Base-by-base conservation (phyloP, 1,284 basidiomycete species). In the Rhodotorula sp. region DNA sequence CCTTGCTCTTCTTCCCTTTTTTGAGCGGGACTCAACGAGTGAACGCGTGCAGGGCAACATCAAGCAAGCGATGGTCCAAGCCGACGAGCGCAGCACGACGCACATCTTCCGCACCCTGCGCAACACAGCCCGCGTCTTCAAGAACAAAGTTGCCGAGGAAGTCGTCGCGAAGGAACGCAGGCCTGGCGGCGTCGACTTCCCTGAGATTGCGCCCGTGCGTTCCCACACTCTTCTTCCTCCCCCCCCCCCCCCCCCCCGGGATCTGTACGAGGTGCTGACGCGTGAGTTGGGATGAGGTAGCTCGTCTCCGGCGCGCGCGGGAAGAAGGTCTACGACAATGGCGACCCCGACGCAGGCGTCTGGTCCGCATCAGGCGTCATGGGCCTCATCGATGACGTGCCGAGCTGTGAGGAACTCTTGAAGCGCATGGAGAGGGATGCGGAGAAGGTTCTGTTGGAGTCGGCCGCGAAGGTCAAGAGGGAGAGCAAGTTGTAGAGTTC, bases 361-460 rank as follows among this genome's bases (percentile, higher is more conserved):
- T 96, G 94, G 93, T 79, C 63, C 16, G 65, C 65, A n/a, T 67
- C 64, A 7, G 66, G 67, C 31, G 71, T 76, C 16, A 54, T 92
- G 65, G 94, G 93, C 1, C 81, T 96, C 70, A 94, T 95, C 78
- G 84, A 90, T 65, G 92, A 95, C 79, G 87, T 92, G 61, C 91
- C 92, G 24, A 89, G 88, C 2, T 95, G 93, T 81, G 83, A 89
- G 73, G 89, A 85, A 64, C 82, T 97, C 30, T 76, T 95, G 62
- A 77, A 80, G 30, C 83, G 85, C 74, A 87, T 96, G 61, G 93
- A 91, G 81, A 82, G 79, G 62, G 92, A 94, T 77, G 89, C 89
- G 1, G 89, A 91, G 80, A 85, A 70, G 62, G 59, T 70, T 24
- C 20, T 75, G 47, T 18, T 70, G 20, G 47, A 56, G n/a, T 58